Evolutionary conservation across 495 filamentous ascomycete genomes (phyloP).

Genomic region (Hypoxylon lienhwacheense): DNA sequence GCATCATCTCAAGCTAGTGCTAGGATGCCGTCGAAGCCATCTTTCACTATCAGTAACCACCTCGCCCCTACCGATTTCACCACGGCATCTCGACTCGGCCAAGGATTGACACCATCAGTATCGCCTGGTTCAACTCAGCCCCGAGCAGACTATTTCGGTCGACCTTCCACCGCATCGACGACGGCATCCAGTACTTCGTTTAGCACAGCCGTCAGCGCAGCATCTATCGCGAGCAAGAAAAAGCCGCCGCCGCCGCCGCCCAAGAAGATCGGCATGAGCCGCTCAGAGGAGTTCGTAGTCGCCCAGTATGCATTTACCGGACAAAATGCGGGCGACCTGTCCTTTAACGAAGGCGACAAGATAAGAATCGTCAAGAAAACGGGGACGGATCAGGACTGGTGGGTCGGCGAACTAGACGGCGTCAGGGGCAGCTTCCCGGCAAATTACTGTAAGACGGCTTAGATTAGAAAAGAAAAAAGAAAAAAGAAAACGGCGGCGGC

Average conservation of each 20-base stretch:
- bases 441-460: conserved; percentile 69
- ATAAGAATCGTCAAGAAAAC: conserved; percentile 86
- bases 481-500: neutral
- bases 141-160: conserved; percentile 57
- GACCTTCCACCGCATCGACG: conserved; percentile 45
- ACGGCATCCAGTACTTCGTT: conserved; percentile 40
- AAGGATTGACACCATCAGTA: conserved; percentile 24
- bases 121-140: conserved; percentile 33
- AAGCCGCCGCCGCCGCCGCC: conserved; percentile 66
- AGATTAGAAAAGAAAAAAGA: neutral
- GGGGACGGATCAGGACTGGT: conserved; percentile 89
- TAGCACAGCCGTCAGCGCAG: conserved; percentile 34
- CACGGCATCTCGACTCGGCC: conserved; percentile 47
- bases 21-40: conserved; percentile 13
- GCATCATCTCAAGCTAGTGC: conserved; percentile 36
- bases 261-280: conserved; percentile 52
- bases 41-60: conserved; percentile 34
- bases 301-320: conserved; percentile 82
- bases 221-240: conserved; percentile 40
- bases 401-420: conserved; percentile 84
- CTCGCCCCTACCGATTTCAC: conserved; percentile 52
- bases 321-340: conserved; percentile 71
- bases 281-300: conserved; percentile 66
- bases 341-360: conserved; percentile 79
- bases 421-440: conserved; percentile 80